Percentiles rank a stretch among this genome's conserved stretches.
Evolutionary conservation across 1,284 basidiomycete species (phyloP).

Genomic region (Ganoderma lucidum): DNA sequence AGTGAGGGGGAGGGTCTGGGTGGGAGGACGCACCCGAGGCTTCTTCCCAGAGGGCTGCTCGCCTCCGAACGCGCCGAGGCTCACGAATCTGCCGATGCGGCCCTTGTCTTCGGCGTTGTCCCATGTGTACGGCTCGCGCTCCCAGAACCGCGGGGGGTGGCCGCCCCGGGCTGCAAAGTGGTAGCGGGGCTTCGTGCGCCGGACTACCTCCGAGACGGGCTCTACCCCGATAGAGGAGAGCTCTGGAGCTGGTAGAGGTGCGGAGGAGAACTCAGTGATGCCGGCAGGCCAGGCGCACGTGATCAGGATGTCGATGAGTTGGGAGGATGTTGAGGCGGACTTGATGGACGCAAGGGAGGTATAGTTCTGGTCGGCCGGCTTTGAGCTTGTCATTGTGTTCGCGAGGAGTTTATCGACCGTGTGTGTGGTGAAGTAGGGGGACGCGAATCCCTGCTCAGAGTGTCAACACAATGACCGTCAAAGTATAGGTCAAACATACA

Average conservation of each 20-base stretch:
- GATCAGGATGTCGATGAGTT: constrained; percentile 84
- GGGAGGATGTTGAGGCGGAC: constrained; percentile 63
- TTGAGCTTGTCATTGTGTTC: constrained; percentile 63
- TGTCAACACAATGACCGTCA: background rate
- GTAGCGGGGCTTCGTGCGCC: constrained; percentile 76
- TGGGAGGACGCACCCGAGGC: constrained; percentile 69
- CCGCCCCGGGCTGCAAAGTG: constrained; percentile 76
- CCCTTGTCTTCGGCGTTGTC: constrained; percentile 61
- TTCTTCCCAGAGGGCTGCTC: constrained; percentile 72
- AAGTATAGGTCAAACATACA: constrained; percentile 48
- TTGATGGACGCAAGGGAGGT: constrained; percentile 75
- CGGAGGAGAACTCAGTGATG: constrained; percentile 70
- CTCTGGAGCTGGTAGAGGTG: constrained; percentile 55
- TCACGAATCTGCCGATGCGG: constrained; percentile 80
- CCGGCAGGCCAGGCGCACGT: constrained; percentile 82
- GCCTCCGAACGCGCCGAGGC: constrained; percentile 87
- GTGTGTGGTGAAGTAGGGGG: constrained; percentile 74
- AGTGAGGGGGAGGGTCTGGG: background rate
- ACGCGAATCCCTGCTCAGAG: constrained; percentile 66
- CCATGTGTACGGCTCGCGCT: constrained; percentile 91
- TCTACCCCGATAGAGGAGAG: constrained; percentile 55
- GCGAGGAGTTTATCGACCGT: constrained; percentile 78
- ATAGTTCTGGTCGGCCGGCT: constrained; percentile 53
- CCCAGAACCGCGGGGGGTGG: constrained; percentile 81
- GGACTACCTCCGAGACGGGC: constrained; percentile 74